Evolutionary conservation across 768 basidiomycete species (phyloP), one percentile per base, ranked within the genome.

Genomic region (Piloderma croceum): DNA sequence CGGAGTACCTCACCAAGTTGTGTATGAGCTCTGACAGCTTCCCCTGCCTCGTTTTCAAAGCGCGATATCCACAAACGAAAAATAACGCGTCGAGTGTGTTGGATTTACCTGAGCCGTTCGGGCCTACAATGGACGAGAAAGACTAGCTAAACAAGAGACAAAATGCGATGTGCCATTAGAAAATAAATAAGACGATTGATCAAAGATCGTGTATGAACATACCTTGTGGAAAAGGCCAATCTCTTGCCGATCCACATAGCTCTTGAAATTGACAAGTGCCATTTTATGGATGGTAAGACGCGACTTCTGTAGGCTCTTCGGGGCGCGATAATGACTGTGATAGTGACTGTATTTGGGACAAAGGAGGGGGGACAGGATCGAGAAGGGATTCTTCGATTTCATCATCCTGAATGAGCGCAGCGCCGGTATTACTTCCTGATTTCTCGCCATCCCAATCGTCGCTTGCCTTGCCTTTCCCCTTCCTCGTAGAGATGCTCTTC

Each of bases 151-250:
- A 36, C 24, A 18, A 21, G n/a, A 22, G 29, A 23, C 21, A 17
- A n/a, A n/a, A n/a, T n/a, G 34, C 33, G 13, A 20, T 22, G 7
- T n/a, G n/a, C n/a, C n/a, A n/a, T n/a, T n/a, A n/a, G n/a, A n/a
- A n/a, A n/a, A n/a, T n/a, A n/a, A n/a, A n/a, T n/a, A n/a, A n/a
- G n/a, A n/a, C n/a, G 9, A 29, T 20, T 18, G 36, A 37, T 17
- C 41, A 34, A 38, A 23, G 38, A 7, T 5, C 22, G n/a, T 4
- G 17, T n/a, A 41, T 7, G 21, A 10, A 52, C 62, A 15, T 47
- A 87, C 91, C 70, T 97, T 98, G 64, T 99, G 96, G 63, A 99
- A 99, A 0, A 94, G 96, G 0, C 96, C 96, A 45, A 99, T 98
- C 52, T 92, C 90, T 59, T 97, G 93, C 34, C 90, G 69, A 3